Evolutionary conservation across 208 protist species (phyloP), one percentile per base, ranked within the genome.

Genomic region (Trypanosoma brucei): DNA sequence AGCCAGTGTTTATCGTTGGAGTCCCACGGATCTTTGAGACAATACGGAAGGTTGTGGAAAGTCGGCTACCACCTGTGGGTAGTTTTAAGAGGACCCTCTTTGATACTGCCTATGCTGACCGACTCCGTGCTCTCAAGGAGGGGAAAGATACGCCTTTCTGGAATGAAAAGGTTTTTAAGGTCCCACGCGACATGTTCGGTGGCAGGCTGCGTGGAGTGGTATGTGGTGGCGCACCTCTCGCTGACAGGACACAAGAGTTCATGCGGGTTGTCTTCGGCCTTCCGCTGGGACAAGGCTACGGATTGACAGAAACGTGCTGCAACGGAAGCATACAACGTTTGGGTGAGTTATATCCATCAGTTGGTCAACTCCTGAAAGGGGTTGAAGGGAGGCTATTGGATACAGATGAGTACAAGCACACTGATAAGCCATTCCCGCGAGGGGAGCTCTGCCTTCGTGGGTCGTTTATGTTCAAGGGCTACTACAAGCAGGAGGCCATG

Each of bases 371-470:
- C 11, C 48, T 66, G 4, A 53, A 72, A 53, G 54, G 75, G 46
- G 79, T 65, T 49, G 48, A 61, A 35, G 14, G 96, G 42, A 92
- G 88, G 70, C 70, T 98, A 0, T 65, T 78, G 3, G 83, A 93
- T 59, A 78, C 91, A 3, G 84, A 91, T 37, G 61, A 86, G 14
- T 76, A 75, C 64, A 79, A 78, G 49, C 69, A 78, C 59, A 74
- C 67, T 2, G 68, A 84, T 66, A 75, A 65, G 11, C 67, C 62
- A 3, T 59, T 83, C 22, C 85, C 83, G 8, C 62, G 73, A 11
- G 83, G 83, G 35, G 93, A 97, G 70, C 65, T 97, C 37, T 63
- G 83, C 30, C 45, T 96, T n/a, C 71, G 82, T 30, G 87, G 88
- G 13, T 73, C 83, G 3, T 70, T 72, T 9, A 30, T 94, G 31